phyloP scores from a whole-genome alignment of 2,329 filamentous ascomycete species.

The Pseudogymnoascus sp. region DNA sequence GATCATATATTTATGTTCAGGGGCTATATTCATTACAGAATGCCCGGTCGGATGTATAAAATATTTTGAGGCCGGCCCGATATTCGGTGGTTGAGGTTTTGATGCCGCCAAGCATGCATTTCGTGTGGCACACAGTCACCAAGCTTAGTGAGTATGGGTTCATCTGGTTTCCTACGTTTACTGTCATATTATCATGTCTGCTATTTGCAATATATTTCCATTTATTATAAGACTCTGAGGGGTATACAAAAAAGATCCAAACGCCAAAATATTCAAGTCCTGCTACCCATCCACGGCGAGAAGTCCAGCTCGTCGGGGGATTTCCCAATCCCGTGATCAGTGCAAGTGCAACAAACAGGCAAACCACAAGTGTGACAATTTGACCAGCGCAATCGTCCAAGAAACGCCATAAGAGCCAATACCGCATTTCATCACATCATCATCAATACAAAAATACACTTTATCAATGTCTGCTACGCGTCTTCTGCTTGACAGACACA shows the following conservation, averaged over 20 bases:
- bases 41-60: constrained; percentile 22
- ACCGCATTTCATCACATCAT: background rate
- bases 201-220: background rate
- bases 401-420: background rate
- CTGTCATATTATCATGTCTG: background rate
- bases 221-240: background rate
- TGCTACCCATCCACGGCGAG: background rate
- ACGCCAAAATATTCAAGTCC: background rate
- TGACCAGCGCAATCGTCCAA: background rate
- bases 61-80: background rate
- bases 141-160: background rate
- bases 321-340: background rate
- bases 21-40: constrained; percentile 13
- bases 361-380: background rate
- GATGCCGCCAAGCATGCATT: background rate
- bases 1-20: background rate
- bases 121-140: background rate
- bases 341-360: background rate
- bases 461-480: background rate
- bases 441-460: background rate
- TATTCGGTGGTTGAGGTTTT: background rate
- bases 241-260: background rate
- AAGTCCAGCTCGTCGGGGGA: background rate
- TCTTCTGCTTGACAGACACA: constrained; percentile 1
- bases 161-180: background rate